Conservation (phyloP, 192 early-diverging fungal species). For the Backusella sp. region DNA sequence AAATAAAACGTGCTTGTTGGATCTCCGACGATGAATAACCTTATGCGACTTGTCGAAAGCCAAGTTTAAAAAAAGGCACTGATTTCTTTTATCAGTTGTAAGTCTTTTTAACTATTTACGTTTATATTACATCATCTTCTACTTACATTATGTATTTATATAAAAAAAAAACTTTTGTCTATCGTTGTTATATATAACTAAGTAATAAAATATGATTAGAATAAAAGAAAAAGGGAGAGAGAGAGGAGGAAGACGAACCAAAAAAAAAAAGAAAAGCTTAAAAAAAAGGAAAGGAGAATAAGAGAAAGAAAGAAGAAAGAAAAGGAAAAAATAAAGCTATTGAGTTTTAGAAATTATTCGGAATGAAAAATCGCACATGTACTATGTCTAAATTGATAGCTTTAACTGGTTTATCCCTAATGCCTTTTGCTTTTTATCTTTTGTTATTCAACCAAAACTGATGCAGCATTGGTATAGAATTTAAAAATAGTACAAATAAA, state of each 20-base stretch:
- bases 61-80: background rate
- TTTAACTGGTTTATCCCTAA: conserved; percentile 4
- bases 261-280: background rate
- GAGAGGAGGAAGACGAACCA: background rate
- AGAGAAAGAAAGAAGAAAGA: conserved; percentile 11
- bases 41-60: background rate
- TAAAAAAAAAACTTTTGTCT: background rate
- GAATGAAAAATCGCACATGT: conserved; percentile 11
- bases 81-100: background rate
- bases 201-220: background rate
- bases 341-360: conserved; percentile 4
- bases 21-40: conserved; percentile 4
- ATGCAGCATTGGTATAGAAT: background rate
- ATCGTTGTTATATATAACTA: background rate
- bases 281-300: conserved; percentile 12
- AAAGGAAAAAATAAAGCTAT: background rate
- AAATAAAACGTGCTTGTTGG: conserved; percentile 6
- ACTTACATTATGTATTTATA: background rate
- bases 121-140: background rate
- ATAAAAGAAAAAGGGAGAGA: conserved; percentile 8
- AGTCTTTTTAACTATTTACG: background rate
- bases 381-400: background rate
- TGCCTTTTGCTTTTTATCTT: background rate
- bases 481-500: background rate
- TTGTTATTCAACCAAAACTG: background rate